Conservation (phyloP, 2,329 filamentous ascomycete species). For the Pleochaeta shiraiana region DNA sequence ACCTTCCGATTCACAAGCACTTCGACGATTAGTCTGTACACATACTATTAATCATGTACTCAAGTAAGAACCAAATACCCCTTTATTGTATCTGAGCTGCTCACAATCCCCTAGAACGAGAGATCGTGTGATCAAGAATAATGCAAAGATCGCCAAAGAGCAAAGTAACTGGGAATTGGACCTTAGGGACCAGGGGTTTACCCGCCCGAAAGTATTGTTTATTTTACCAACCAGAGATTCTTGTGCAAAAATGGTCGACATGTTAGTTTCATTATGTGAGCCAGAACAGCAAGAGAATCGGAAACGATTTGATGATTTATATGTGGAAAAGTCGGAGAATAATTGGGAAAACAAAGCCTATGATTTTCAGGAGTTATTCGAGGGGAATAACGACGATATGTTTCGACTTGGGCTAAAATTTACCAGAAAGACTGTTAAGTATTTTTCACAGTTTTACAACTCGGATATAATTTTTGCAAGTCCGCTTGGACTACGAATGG, state of each 20-base stretch:
- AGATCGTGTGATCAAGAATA: slow-evolving; percentile 84
- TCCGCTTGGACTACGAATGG: slow-evolving; percentile 72
- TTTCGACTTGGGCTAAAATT: slow-evolving; percentile 95
- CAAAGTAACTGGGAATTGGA: slow-evolving; percentile 44
- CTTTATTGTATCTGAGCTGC: not conserved
- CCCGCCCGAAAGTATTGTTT: slow-evolving; percentile 79
- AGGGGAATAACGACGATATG: slow-evolving; percentile 92
- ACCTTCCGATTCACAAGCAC: slow-evolving; percentile 38
- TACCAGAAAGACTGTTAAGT: slow-evolving; percentile 87
- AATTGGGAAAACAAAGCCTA: slow-evolving; percentile 56
- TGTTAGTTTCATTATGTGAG: slow-evolving; percentile 51
- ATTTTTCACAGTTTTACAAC: slow-evolving; percentile 87
- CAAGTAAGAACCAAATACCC: slow-evolving; percentile 33
- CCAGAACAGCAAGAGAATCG: slow-evolving; percentile 91
- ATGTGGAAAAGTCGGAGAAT: slow-evolving; percentile 43
- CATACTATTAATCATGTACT: slow-evolving; percentile 85
- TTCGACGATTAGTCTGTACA: slow-evolving; percentile 54
- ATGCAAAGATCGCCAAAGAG: slow-evolving; percentile 49
- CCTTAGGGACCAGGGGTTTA: slow-evolving; percentile 84
- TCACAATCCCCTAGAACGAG: slow-evolving; percentile 36
- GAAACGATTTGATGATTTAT: slow-evolving; percentile 75
- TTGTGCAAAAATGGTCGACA: slow-evolving; percentile 56
- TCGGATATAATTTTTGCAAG: slow-evolving; percentile 90
- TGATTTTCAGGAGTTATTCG: slow-evolving; percentile 77
- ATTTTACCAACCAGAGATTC: slow-evolving; percentile 75